Conservation (phyloP, 225 moss, liverwort and hornwort genomes). For the Sphagnum contortum region DNA sequence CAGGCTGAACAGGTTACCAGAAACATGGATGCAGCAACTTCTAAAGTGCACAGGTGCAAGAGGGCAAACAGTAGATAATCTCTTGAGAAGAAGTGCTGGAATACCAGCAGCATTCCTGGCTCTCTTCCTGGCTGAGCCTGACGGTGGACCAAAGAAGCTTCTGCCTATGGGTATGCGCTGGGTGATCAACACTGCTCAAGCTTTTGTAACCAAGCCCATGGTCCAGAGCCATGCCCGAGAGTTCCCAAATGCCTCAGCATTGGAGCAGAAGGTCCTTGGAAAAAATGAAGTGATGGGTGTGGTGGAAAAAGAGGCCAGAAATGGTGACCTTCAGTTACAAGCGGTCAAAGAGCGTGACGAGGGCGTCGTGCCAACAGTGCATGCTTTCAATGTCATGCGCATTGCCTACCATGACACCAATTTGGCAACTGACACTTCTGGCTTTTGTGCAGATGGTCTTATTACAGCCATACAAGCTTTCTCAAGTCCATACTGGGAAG, state of each 20-base stretch:
- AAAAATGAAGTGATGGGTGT: constrained; percentile 7
- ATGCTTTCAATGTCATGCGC: constrained; percentile 88
- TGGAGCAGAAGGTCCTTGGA: constrained; percentile 4
- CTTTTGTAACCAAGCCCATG: constrained; percentile 35
- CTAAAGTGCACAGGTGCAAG: constrained; percentile 70
- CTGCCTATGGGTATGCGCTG: constrained; percentile 91
- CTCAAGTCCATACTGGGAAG: constrained; percentile 90
- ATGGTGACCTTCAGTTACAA: too few species aligned
- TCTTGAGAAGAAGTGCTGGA: constrained; percentile 91
- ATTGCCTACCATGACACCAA: constrained; percentile 94
- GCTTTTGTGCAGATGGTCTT: constrained; percentile 95
- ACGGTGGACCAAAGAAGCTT: constrained; percentile 94
- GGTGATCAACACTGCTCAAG: constrained; percentile 71
- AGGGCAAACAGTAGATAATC: constrained; percentile 93
- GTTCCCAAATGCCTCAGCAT: neutral
- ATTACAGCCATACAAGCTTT: constrained; percentile 79
- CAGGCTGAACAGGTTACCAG: constrained; percentile 92
- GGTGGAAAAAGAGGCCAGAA: neutral
- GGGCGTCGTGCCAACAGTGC: constrained; percentile 93
- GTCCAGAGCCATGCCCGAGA: constrained; percentile 10
- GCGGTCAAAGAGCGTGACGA: constrained; percentile 72
- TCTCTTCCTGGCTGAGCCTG: constrained; percentile 89
- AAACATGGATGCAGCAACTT: constrained; percentile 84
- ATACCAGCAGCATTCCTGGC: constrained; percentile 98
- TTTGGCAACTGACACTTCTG: constrained; percentile 94